Evolutionary conservation across 345 rosid genomes (phyloP), one percentile per base, ranked within the genome.

Genomic region (Heritiera fomes): DNA sequence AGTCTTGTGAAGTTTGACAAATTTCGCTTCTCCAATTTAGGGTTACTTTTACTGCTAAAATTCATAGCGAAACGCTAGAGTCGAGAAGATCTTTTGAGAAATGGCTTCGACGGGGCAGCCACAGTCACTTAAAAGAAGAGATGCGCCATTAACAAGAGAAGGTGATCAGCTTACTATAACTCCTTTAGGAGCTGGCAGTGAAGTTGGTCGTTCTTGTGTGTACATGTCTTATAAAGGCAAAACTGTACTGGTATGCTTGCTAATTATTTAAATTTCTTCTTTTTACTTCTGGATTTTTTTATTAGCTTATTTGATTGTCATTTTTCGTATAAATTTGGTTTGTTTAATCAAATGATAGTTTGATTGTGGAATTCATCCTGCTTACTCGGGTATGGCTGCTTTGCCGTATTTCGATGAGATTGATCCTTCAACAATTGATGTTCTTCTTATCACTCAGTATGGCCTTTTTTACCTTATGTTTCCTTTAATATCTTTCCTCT

Each of bases 371-470:
- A 95, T 95, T 82, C 92, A 95, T 76, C 99, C 93, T 6, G 97
- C 90, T 43, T 95, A 93, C 75, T 87, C 94, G 0, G 99, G 99
- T 7, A 95, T 95, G 99, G 89, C 98, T 52, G 98, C 99, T 47
- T 83, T 93, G 80, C 98, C 98, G 15, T 93, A 95, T 84, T 95
- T 93, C 58, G 99, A 95, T 88, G 98, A 95, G 78, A 95, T 95
- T 75, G 98, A 93, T 83, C 98, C 98, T 82, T 93, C 98, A 13
- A 49, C 87, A 50, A 86, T 93, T 71, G 99, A 95, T 74, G 96
- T 92, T 7, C 98, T 95, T 75, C 91, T 95, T 79, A 87, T 95
- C 47, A 95, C 99, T 15, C 98, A 93, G 98, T 95, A 88, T 64
- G 89, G 80, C 10, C 34, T 47, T 77, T 80, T 61, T 77, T 50